A percentile compares a stretch with the other conserved stretches of the same genome.
Evolutionary conservation across 176 grass and related monocot species (phyloP).

Genomic region (Raddia guianensis): DNA sequence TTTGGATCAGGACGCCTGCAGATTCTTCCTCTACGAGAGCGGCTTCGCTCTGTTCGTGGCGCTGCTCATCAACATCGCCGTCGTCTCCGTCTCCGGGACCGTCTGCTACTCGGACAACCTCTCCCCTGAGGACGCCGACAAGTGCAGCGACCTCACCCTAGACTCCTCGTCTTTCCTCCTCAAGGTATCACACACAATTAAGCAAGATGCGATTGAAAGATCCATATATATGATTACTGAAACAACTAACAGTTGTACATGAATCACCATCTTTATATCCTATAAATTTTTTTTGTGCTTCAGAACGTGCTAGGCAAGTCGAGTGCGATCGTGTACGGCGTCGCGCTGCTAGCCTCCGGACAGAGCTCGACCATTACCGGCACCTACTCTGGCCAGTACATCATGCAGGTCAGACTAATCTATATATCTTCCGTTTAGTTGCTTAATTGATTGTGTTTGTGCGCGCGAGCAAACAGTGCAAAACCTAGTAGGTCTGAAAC

Average conservation of each 20-base stretch:
- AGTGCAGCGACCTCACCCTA: constrained; percentile 61
- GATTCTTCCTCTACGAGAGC: constrained; percentile 87
- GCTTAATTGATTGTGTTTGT: too few relatives aligned
- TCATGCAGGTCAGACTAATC: constrained; percentile 73
- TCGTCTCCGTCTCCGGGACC: constrained; percentile 71
- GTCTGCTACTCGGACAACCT: constrained; percentile 55
- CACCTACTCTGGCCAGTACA: constrained; percentile 88
- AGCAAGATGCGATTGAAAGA: background rate
- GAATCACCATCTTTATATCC: background rate
- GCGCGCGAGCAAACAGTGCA: too few relatives aligned
- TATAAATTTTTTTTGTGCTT: background rate
- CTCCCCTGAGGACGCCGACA: constrained; percentile 44
- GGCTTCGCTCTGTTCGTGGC: constrained; percentile 79
- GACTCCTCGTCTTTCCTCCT: constrained; percentile 86
- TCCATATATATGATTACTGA: background rate
- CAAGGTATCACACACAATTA: constrained; percentile 39
- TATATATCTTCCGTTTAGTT: background rate
- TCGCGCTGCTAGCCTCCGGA: constrained; percentile 86
- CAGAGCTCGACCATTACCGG: constrained; percentile 96
- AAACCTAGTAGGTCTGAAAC: too few relatives aligned
- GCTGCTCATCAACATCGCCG: constrained; percentile 84
- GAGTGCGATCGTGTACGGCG: constrained; percentile 74
- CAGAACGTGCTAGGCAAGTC: constrained; percentile 92
- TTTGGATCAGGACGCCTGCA: constrained; percentile 63
- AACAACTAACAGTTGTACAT: background rate